Evolutionary conservation across 2,329 filamentous ascomycete species (phyloP), one percentile per base, ranked within the genome.

Genomic region (Aureobasidium leucospermi): DNA sequence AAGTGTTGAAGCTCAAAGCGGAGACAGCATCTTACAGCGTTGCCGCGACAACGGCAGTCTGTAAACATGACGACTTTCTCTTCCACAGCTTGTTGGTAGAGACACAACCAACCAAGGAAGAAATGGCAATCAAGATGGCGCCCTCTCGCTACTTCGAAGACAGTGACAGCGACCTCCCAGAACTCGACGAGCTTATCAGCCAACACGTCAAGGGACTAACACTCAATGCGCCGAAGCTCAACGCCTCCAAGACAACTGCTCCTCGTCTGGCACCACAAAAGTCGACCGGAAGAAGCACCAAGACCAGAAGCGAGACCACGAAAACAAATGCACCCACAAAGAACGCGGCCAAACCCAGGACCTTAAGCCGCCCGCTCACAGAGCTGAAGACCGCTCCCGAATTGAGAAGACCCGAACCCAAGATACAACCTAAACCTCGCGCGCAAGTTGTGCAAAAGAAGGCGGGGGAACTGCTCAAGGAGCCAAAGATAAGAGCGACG

Each of bases 121-220:
- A 56, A 39, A 57, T 57, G 53, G 42, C 42, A 36, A 48, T 48
- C 43, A 39, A 41, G 23, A 58, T 48, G 43, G 43, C 42, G 13
- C 43, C 32, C 19, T 38, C 43, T 34, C 43, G 34, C 32, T 48
- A 39, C 23, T 15, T 32, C 11, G 43, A 58, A 15, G 55, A 58
- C 34, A 58, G 55, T 34, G 43, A 58, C 11, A 58, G 55, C 28
- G 43, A 58, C 28, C 51, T 65, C 7, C 64, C 64, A 6, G 63
- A 63, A 43, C 46, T 65, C 23, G 56, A 60, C n/a, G 57, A 64
- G 29, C 55, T 64, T 42, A 63, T 63, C 57, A 58, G 56, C 56
- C 49, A 58, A 39, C 62, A 63, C n/a, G 53, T 61, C 34, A 56
- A 49, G 29, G 43, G 41, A 15, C 31, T 61, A 6, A 16, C 45